Base-by-base conservation (phyloP, 805 yeast genomes). In the Monosporozyma yasuniensis region DNA sequence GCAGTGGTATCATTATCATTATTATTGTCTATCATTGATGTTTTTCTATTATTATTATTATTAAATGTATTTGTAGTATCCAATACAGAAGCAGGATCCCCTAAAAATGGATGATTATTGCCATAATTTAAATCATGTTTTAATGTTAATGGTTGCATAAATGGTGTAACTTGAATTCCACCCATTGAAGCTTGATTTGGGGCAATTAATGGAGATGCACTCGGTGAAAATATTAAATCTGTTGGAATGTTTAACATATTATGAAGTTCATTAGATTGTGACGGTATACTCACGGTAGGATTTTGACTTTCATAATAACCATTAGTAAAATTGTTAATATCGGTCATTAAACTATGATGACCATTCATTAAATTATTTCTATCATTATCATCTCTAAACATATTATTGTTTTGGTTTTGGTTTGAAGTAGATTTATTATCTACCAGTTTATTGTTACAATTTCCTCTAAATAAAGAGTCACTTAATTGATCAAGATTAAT, bases 51-150 rank as follows among this genome's bases (percentile, higher is more conserved):
- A 22, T 18, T 51, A 12, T 30, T 38, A 41, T 21, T 43, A 14
- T 35, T 46, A 19, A 34, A 35, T 18, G 21, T 25, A 22, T 28
- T 38, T 9, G 28, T 39, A n/a, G 39, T 38, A 19, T 42, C 42
- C 22, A 39, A 12, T 21, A 22, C 28, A 44, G 28, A 32, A n/a
- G 54, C 52, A 0, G 89, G 89, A 0, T 87, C 81, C 3, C 88
- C 79, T 57, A 83, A 69, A 0, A 89, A 80, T 23, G 60, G 42
- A 39, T 46, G 16, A 23, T 38, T 47, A 42, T n/a, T 25, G 7
- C 14, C 32, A 39, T 39, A 19, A 39, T 21, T 39, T 10, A 10
- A 19, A 21, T 21, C 42, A 22, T 39, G 3, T 39, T 39, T 39
- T 4, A 39, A 21, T 12, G 42, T 39, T 28, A 43, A 47, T 4